Percentiles rank a stretch among this genome's conserved stretches.
phyloP scores from a whole-genome alignment of 352 stramenopile genomes.

The Phytophthora podocarpi region DNA sequence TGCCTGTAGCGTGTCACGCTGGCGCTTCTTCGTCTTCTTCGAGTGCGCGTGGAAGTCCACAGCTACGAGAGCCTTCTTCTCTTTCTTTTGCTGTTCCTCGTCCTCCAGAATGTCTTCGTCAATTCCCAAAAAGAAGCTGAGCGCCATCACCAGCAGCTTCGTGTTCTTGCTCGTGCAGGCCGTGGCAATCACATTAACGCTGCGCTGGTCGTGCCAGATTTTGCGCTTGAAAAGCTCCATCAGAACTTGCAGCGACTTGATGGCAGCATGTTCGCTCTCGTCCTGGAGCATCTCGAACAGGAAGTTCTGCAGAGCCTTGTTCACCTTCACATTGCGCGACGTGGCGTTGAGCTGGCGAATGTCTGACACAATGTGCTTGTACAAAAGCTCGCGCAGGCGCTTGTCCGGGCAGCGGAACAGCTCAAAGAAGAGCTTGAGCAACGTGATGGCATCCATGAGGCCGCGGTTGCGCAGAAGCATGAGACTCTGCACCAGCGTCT shows the following conservation, averaged over 20 bases:
- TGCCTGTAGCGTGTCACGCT: conserved; percentile 85
- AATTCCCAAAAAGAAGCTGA: conserved; percentile 99
- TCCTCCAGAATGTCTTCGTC: conserved; percentile 97
- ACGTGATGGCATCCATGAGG: conserved; percentile 88
- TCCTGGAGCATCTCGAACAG: conserved; percentile 95
- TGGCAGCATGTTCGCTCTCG: conserved; percentile 82
- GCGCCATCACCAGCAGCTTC: conserved; percentile 88
- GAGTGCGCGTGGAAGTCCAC: conserved; percentile 96
- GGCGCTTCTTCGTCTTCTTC: conserved; percentile 95
- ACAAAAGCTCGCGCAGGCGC: conserved; percentile 93
- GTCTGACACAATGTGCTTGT: conserved; percentile 96
- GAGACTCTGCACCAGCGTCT: conserved; percentile 94
- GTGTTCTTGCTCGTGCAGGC: conserved; percentile 89
- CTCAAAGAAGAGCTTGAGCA: conserved; percentile 97
- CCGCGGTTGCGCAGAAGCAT: conserved; percentile 97
- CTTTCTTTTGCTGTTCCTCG: conserved; percentile 91
- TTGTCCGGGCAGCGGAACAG: conserved; percentile 97
- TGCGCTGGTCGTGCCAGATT: conserved; percentile 97
- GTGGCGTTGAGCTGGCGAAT: conserved; percentile 87
- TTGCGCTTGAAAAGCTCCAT: conserved; percentile 96
- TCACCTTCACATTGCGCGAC: conserved; percentile 96
- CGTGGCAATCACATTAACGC: conserved; percentile 96
- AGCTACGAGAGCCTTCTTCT: conserved; percentile 79
- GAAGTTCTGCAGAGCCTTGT: conserved; percentile 95
- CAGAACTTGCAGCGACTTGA: conserved; percentile 93